Evolutionary conservation across 164 flowering plant genomes (phyloP), one percentile per base, ranked within the genome.

Genomic region (Magnolia sinica): DNA sequence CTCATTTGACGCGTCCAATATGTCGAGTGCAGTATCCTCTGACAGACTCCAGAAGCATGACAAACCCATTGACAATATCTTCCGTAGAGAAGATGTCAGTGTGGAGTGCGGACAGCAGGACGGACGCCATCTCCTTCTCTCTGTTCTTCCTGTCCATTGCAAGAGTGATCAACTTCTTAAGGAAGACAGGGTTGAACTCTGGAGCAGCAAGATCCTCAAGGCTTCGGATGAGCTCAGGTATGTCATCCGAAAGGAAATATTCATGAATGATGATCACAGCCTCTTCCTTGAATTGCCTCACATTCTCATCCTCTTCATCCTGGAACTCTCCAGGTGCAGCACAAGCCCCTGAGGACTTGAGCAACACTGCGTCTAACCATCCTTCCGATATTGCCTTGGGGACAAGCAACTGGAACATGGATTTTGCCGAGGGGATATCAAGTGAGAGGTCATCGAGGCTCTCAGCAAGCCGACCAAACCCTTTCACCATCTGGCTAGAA

Each of bases 101-200:
- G 77, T 94, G 93, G 70, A 96, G 95, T 0, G 99, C 88, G 24
- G 97, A 92, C 9, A 96, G 92, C 72, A 96, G 83, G 69, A 96
- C 94, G 70, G 99, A 96, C 11, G 98, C 97, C 98, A 96, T 96
- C 79, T 96, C 98, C 81, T 91, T 96, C 85, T 96, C 99, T 73
- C 91, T 82, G 82, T 96, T 96, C 83, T 94, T 96, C 85, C 98
- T 83, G 85, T 96, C 99, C 99, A 96, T 87, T 20, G 99, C 99
- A 68, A 96, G 92, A 18, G 96, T 92, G 50, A 96, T 90, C 22
- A 96, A 86, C 88, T 88, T 96, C 87, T 96, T 96, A 64, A 96
- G 83, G 72, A 96, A 96, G 65, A 96, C 65, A 14, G 97, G 91
- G 82, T 96, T 91, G 29, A 79, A 90, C 70, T 91, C 88, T 0